Evolutionary conservation across 2,329 filamentous ascomycete species (phyloP).

Genomic region (Colletotrichum lini): DNA sequence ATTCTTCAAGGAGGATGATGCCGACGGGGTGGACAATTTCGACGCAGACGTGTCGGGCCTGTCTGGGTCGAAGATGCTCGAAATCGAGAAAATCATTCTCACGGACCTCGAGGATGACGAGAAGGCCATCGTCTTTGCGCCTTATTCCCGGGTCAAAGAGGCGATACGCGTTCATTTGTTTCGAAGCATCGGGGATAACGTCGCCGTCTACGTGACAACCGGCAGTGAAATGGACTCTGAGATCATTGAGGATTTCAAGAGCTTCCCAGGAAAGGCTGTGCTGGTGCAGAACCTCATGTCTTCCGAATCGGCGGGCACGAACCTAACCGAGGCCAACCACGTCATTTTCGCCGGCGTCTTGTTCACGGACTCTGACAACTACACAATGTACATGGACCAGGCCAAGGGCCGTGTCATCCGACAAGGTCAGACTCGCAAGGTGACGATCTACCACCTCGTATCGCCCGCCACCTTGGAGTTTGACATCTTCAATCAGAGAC

Average conservation of each 20-base stretch:
- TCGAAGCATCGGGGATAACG: slow-evolving; percentile 37
- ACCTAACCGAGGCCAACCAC: slow-evolving; percentile 59
- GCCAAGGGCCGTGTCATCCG: slow-evolving; percentile 57
- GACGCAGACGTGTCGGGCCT: neutral
- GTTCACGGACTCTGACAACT: slow-evolving; percentile 50
- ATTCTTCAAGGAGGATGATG: neutral
- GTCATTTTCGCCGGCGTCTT: slow-evolving; percentile 58
- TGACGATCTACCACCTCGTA: slow-evolving; percentile 58
- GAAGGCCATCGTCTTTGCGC: slow-evolving; percentile 56
- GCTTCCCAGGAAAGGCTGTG: slow-evolving; percentile 45
- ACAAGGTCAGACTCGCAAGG: slow-evolving; percentile 55
- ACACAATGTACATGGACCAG: slow-evolving; percentile 55
- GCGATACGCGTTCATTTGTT: slow-evolving; percentile 43
- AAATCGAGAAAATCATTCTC: slow-evolving; percentile 46
- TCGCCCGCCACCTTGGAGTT: slow-evolving; percentile 57
- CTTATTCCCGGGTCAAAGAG: slow-evolving; percentile 49
- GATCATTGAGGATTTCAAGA: slow-evolving; percentile 49
- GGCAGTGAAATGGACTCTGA: slow-evolving; percentile 28
- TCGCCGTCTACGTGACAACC: slow-evolving; percentile 40
- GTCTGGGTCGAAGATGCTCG: slow-evolving; percentile 43
- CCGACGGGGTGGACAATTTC: neutral
- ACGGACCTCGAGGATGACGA: slow-evolving; percentile 43
- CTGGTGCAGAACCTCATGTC: slow-evolving; percentile 57
- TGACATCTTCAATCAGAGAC: slow-evolving; percentile 50
- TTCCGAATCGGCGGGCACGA: slow-evolving; percentile 57